phyloP scores from a whole-genome alignment of 441 rosid species.

The Populus hybrid region DNA sequence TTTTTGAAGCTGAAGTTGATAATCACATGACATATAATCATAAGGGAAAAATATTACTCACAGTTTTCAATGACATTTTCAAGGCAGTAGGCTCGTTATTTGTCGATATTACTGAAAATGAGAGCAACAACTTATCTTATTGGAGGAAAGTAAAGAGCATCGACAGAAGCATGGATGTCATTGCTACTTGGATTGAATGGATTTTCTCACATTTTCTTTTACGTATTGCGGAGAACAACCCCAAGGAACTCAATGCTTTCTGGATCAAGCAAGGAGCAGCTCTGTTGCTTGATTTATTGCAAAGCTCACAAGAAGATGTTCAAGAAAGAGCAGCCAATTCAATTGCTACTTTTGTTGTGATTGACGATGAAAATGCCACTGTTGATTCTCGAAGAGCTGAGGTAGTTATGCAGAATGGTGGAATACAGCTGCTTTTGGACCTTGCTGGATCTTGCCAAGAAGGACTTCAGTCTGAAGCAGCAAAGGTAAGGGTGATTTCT shows the following conservation, averaged over 20 bases:
- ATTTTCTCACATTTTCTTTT: constrained; percentile 76
- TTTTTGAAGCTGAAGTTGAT: constrained; percentile 35
- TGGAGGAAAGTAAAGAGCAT: constrained; percentile 57
- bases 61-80: constrained; percentile 58
- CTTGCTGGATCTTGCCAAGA: constrained; percentile 93
- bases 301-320: constrained; percentile 90
- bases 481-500: constrained; percentile 58
- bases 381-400: constrained; percentile 91
- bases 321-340: constrained; percentile 93
- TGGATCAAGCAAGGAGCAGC: constrained; percentile 96
- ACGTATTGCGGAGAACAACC: constrained; percentile 78
- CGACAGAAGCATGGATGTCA: constrained; percentile 51
- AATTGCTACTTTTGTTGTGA: constrained; percentile 88
- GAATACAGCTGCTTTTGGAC: constrained; percentile 74
- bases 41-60: constrained; percentile 64
- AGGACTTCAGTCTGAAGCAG: constrained; percentile 95
- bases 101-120: constrained; percentile 51
- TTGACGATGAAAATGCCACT: constrained; percentile 92
- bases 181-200: constrained; percentile 88
- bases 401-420: constrained; percentile 88
- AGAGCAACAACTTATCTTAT: constrained; percentile 45
- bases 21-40: constrained; percentile 27
- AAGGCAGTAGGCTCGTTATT: constrained; percentile 64
- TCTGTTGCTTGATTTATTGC: constrained; percentile 75
- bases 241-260: constrained; percentile 71